Evolutionary conservation across 2,329 filamentous ascomycete species (phyloP).

Genomic region (Colletotrichum plurivorum): DNA sequence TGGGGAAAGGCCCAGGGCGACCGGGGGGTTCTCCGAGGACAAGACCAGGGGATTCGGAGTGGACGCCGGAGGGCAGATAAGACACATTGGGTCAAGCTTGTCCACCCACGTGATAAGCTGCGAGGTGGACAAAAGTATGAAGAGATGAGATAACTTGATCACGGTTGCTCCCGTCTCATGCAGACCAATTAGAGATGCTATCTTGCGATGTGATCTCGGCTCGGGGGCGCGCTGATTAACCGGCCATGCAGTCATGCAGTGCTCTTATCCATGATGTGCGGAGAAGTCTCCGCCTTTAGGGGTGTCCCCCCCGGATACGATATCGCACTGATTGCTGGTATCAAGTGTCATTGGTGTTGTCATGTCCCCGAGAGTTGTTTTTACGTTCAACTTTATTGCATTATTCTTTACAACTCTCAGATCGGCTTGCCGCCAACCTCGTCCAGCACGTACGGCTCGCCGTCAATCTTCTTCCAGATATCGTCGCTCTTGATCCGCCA

Average conservation of each 20-base stretch:
- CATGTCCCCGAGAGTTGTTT: neutral
- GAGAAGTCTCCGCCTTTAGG: slow-evolving; percentile 18
- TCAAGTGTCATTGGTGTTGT: neutral
- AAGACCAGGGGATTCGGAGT: slow-evolving; percentile 6
- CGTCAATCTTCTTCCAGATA: slow-evolving; percentile 33
- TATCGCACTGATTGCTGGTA: neutral
- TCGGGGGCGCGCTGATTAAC: neutral
- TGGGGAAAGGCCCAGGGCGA: slow-evolving; percentile 8
- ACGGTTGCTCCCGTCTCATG: neutral
- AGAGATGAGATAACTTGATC: slow-evolving; percentile 5
- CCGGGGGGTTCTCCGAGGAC: slow-evolving; percentile 14
- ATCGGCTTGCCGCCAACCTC: slow-evolving; percentile 31
- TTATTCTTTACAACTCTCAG: slow-evolving; percentile 9
- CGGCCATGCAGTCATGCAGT: slow-evolving; percentile 10
- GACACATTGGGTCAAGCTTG: slow-evolving; percentile 16
- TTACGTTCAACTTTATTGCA: neutral
- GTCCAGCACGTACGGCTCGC: slow-evolving; percentile 30
- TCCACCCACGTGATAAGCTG: slow-evolving; percentile 25
- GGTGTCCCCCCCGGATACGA: neutral
- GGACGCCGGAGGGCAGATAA: neutral
- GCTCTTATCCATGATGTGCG: slow-evolving; percentile 9
- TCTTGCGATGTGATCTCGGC: slow-evolving; percentile 2
- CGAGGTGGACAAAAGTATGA: slow-evolving; percentile 4
- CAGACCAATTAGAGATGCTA: slow-evolving; percentile 13
- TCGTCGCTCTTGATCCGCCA: slow-evolving; percentile 34